Evolutionary conservation across 1,284 basidiomycete species (phyloP).

Genomic region (Ceraceosorus bombacis): DNA sequence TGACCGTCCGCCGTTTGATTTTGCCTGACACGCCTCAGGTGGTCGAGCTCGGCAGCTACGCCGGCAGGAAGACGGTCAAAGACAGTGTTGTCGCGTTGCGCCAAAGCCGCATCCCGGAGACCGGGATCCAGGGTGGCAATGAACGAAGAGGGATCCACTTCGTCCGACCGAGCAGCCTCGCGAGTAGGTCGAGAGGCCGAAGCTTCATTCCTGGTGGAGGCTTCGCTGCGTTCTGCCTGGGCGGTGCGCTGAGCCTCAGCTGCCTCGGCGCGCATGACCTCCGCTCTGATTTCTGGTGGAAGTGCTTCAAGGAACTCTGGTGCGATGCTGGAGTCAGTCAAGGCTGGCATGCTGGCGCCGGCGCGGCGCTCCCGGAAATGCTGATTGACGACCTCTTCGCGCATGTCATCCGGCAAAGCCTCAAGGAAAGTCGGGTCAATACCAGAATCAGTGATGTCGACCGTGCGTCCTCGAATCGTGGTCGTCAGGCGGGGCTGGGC

Average conservation of each 20-base stretch:
- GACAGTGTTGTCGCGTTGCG: conserved; percentile 55
- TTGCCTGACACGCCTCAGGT: conserved; percentile 17
- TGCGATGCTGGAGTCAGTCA: conserved; percentile 73
- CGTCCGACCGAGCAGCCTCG: not conserved
- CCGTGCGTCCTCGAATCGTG: conserved; percentile 74
- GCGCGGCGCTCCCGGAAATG: conserved; percentile 75
- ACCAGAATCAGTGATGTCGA: conserved; percentile 97
- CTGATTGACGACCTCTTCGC: conserved; percentile 95
- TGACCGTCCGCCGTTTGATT: conserved; percentile 4
- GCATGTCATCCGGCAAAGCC: conserved; percentile 95
- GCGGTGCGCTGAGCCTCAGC: conserved; percentile 55
- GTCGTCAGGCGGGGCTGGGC: conserved; percentile 22
- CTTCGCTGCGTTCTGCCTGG: conserved; percentile 30
- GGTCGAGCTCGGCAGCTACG: conserved; percentile 13
- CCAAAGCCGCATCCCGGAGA: not conserved
- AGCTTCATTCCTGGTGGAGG: conserved; percentile 5
- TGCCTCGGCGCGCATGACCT: conserved; percentile 90
- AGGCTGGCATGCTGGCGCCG: conserved; percentile 53
- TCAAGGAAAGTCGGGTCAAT: conserved; percentile 97
- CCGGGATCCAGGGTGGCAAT: conserved; percentile 73
- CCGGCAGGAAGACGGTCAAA: conserved; percentile 64
- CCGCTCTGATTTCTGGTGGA: conserved; percentile 89
- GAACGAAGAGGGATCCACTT: conserved; percentile 60
- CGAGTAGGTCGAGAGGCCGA: not conserved
- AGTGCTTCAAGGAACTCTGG: conserved; percentile 91